phyloP scores from a whole-genome alignment of 192 early-diverging fungal species.

The Piromyces sp. region DNA sequence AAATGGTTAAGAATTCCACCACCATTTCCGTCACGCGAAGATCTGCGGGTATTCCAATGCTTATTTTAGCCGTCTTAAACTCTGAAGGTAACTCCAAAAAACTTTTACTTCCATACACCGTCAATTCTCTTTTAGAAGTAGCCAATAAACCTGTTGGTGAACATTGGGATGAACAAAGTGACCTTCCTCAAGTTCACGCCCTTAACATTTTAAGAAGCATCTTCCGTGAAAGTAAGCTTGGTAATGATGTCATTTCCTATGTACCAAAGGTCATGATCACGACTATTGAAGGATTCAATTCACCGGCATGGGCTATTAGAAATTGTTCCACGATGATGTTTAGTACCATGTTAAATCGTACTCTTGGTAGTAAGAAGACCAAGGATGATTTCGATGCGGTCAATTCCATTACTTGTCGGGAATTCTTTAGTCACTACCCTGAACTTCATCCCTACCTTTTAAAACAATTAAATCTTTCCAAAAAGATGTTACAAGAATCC shows the following conservation, averaged over 20 bases:
- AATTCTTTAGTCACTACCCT: conserved; percentile 81
- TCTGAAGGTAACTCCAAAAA: conserved; percentile 40
- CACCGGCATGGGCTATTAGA: conserved; percentile 69
- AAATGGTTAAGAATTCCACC: conserved; percentile 38
- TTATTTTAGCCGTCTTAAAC: conserved; percentile 64
- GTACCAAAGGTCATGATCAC: conserved; percentile 58
- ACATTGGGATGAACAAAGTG: conserved; percentile 44
- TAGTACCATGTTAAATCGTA: conserved; percentile 61
- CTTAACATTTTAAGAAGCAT: conserved; percentile 74
- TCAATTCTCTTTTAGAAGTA: conserved; percentile 51
- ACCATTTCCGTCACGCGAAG: conserved; percentile 82
- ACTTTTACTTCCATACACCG: conserved; percentile 39
- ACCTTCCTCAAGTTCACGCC: conserved; percentile 83
- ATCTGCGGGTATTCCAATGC: conserved; percentile 73
- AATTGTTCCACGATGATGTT: conserved; percentile 90
- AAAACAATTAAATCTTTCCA: conserved; percentile 50
- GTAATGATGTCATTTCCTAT: conserved; percentile 52
- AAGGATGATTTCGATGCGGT: conserved; percentile 51
- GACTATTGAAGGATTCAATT: conserved; percentile 64
- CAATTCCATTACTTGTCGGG: conserved; percentile 65
- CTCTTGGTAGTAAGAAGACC: conserved; percentile 65
- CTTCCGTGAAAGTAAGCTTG: conserved; percentile 66
- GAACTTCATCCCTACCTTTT: conserved; percentile 58
- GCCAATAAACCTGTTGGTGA: conserved; percentile 15
- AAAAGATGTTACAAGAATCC: conserved; percentile 30